These are phyloP conservation scores for Moniliophthora roreri DNA, from an alignment of 1,284 basidiomycete species.

Conservation along the genomic window DNA sequence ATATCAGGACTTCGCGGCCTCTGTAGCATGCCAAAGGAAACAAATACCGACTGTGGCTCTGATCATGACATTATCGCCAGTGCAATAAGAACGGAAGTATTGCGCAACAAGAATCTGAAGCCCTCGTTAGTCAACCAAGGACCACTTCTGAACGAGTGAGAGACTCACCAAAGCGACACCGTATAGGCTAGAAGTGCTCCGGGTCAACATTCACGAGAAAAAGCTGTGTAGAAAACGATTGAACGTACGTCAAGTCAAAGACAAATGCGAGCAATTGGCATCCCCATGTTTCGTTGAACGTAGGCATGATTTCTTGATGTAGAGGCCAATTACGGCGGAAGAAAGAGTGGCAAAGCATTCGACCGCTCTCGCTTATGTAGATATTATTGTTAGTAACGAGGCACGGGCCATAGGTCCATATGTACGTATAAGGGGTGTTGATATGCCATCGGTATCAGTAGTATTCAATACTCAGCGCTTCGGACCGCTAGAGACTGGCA, in stretches of 20 bases:
- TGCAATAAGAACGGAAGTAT: not conserved
- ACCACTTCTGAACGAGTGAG: not conserved
- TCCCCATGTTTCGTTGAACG: not conserved
- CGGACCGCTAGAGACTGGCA: too few species aligned
- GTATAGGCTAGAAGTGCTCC: not conserved
- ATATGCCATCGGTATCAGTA: too few species aligned
- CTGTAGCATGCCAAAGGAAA: not conserved
- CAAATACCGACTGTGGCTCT: not conserved
- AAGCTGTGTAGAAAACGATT: too few species aligned
- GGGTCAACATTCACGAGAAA: too few species aligned
- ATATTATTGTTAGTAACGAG: too few species aligned
- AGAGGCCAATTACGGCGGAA: too few species aligned
- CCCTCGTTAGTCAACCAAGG: not conserved
- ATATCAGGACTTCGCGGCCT: not conserved
- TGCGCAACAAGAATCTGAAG: not conserved
- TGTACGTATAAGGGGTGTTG: too few species aligned
- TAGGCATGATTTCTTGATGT: too few species aligned
- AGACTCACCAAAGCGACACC: not conserved
- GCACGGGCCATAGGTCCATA: too few species aligned
- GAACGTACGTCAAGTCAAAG: not conserved
- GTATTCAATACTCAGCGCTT: too few species aligned
- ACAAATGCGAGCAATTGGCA: not conserved
- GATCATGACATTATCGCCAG: not conserved
- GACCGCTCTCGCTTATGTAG: too few species aligned
- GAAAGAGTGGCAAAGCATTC: too few species aligned